Percentiles rank a stretch among this genome's conserved stretches.
phyloP scores from a whole-genome alignment of 805 yeast species.

The Lipomyces kockii region DNA sequence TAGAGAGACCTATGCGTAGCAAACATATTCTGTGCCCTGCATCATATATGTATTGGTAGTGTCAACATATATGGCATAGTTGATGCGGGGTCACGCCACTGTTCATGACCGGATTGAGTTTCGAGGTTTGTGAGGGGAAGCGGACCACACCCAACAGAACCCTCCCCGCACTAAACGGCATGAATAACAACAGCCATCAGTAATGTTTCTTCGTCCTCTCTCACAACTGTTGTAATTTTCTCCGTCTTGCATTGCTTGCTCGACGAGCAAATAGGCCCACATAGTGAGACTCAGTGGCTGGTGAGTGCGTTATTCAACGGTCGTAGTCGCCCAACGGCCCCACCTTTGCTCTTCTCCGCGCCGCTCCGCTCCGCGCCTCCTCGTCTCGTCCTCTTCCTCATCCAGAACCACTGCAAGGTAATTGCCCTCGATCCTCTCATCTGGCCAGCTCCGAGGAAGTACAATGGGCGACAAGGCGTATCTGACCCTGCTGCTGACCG shows the following conservation, averaged over 20 bases:
- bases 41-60: no score
- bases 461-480: slow-evolving; percentile 43
- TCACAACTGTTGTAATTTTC: neutral
- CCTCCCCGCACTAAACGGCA: neutral
- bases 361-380: neutral
- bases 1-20: no score
- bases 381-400: neutral
- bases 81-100: neutral
- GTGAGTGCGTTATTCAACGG: neutral
- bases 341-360: slow-evolving; percentile 1
- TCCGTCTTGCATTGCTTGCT: neutral
- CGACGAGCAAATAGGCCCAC: neutral
- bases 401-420: neutral
- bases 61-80: no score
- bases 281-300: neutral
- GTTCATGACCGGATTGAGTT: neutral
- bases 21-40: no score
- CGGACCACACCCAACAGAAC: neutral
- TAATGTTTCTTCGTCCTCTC: neutral
- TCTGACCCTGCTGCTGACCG: slow-evolving; percentile 53
- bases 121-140: neutral
- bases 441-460: neutral
- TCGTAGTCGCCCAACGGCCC: neutral
- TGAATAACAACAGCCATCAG: neutral
- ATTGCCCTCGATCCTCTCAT: neutral